These are phyloP conservation scores for Fraxinus sp. DNA, from an alignment of 305 asterid genomes.

Conservation along the genomic window DNA sequence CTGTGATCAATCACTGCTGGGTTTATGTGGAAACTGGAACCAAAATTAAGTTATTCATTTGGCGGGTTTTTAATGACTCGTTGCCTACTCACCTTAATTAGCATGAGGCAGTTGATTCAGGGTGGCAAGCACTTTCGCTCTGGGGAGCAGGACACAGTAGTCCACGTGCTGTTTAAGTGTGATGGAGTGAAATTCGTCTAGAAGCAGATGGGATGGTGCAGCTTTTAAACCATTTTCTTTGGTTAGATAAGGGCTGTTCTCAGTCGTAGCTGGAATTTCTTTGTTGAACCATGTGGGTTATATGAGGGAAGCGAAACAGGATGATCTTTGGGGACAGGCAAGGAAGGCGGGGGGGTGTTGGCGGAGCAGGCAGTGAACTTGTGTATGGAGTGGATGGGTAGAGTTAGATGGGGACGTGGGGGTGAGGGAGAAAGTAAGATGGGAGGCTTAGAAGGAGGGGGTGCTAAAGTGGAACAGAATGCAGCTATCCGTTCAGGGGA, in stretches of 20 bases:
- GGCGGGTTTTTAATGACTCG: background rate
- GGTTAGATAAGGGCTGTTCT: background rate
- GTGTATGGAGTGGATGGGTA: background rate
- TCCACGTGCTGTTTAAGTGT: background rate
- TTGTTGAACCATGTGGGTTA: background rate
- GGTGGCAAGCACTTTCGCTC: background rate
- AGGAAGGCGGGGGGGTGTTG: background rate
- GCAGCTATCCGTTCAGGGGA: background rate
- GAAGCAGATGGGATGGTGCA: background rate
- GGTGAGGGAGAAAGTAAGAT: conserved; percentile 7
- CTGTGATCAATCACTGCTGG: background rate
- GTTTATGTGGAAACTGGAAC: background rate
- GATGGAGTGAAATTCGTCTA: background rate
- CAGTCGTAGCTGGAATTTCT: background rate
- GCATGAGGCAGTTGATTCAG: background rate
- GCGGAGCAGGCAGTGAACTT: background rate
- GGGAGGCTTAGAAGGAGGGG: background rate
- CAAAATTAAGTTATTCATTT: background rate
- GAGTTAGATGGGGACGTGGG: background rate
- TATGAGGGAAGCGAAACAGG: background rate
- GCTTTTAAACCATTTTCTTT: background rate
- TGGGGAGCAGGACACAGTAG: background rate
- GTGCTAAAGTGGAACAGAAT: background rate
- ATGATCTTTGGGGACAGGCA: background rate
- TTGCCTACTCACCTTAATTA: background rate